Evolutionary conservation across 1,284 basidiomycete species (phyloP).

Genomic region (Earliella scabrosa): DNA sequence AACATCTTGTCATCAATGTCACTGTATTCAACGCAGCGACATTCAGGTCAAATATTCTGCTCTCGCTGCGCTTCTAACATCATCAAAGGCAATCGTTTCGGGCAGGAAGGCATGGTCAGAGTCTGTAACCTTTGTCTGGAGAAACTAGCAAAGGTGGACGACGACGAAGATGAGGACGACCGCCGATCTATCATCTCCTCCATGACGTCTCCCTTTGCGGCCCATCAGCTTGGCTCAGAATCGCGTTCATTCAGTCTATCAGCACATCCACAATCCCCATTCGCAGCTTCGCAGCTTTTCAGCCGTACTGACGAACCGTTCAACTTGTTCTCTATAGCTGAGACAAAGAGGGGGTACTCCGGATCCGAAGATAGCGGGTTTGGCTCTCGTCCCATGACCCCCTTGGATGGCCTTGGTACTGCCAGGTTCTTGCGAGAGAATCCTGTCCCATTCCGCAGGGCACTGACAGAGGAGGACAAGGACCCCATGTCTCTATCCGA

Average conservation of each 20-base stretch:
- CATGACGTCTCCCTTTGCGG: slow-evolving; percentile 56
- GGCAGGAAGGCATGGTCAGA: slow-evolving; percentile 89
- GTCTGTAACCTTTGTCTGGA: slow-evolving; percentile 95
- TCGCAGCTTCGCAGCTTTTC: slow-evolving; percentile 86
- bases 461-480: slow-evolving; percentile 79
- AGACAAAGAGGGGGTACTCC: slow-evolving; percentile 59
- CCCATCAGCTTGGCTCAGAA: slow-evolving; percentile 64
- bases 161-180: slow-evolving; percentile 80
- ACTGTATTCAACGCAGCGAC: background rate
- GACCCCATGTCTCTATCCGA: slow-evolving; percentile 51
- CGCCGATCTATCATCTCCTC: slow-evolving; percentile 77
- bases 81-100: slow-evolving; percentile 93
- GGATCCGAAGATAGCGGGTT: slow-evolving; percentile 58
- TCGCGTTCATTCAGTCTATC: slow-evolving; percentile 48
- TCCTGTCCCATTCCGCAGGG: slow-evolving; percentile 84
- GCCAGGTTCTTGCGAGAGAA: slow-evolving; percentile 57
- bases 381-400: slow-evolving; percentile 56
- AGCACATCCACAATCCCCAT: slow-evolving; percentile 80
- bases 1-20: background rate
- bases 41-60: slow-evolving; percentile 93
- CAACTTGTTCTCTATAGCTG: slow-evolving; percentile 79
- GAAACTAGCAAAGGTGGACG: slow-evolving; percentile 81
- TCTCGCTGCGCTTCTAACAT: slow-evolving; percentile 96
- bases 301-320: slow-evolving; percentile 76
- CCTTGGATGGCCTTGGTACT: slow-evolving; percentile 43